These are phyloP conservation scores for Tilletia caries DNA, from an alignment of 1,284 basidiomycete species.

Conservation along the genomic window DNA sequence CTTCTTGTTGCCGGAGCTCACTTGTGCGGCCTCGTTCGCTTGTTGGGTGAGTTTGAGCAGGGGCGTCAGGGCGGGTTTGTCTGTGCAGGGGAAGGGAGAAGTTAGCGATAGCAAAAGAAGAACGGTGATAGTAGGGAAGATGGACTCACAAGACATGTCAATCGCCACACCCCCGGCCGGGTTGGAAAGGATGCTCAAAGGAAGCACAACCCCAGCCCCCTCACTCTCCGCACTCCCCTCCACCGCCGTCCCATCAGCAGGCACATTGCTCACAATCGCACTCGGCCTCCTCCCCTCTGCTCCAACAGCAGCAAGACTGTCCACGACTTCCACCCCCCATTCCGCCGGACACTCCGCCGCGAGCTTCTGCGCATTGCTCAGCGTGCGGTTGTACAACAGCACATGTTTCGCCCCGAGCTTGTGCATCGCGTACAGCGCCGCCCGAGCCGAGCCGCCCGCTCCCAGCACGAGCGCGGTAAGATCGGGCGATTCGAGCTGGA, in stretches of 20 bases:
- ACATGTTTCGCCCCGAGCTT: constrained; percentile 40
- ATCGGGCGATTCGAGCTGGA: constrained; percentile 24
- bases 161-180: constrained; percentile 46
- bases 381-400: constrained; percentile 50
- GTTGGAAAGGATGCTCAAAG: constrained; percentile 29
- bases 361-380: constrained; percentile 38
- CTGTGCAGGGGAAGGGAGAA: neutral
- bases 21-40: constrained; percentile 9
- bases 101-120: neutral
- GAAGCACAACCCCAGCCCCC: constrained; percentile 36
- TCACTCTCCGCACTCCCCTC: constrained; percentile 11
- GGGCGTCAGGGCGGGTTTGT: constrained; percentile 47
- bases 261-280: constrained; percentile 49
- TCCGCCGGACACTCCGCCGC: constrained; percentile 34
- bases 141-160: constrained; percentile 46
- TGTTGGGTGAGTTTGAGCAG: constrained; percentile 33
- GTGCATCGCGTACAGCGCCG: constrained; percentile 50
- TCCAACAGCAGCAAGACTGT: constrained; percentile 30
- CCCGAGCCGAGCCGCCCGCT: constrained; percentile 50
- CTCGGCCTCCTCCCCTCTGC: constrained; percentile 13
- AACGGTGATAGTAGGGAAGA: neutral
- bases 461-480: constrained; percentile 48
- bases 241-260: constrained; percentile 39
- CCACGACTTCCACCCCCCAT: constrained; percentile 43
- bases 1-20: constrained; percentile 13